Evolutionary conservation across 2,329 filamentous ascomycete species (phyloP).

Genomic region (Aspergillus sp.): DNA sequence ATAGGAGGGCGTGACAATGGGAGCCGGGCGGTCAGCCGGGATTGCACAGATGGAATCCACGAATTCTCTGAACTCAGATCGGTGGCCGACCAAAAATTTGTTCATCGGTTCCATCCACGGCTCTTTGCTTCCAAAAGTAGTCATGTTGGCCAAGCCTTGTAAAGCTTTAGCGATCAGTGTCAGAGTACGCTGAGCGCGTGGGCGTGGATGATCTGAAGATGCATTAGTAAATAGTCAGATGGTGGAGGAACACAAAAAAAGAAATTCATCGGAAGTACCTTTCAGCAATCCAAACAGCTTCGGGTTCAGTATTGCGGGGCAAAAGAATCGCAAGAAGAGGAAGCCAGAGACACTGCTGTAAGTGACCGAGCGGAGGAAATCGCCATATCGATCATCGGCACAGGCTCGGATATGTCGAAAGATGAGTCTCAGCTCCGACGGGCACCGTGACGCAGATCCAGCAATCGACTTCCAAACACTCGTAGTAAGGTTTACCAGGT

Average conservation of each 20-base stretch:
- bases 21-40: conserved; percentile 65
- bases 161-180: conserved; percentile 91
- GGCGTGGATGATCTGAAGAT: conserved; percentile 71
- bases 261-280: conserved; percentile 43
- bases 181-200: conserved; percentile 79
- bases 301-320: conserved; percentile 91
- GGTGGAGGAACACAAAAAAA: neutral
- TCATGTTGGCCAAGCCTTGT: conserved; percentile 86
- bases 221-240: conserved; percentile 13
- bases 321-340: conserved; percentile 91
- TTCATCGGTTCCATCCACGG: conserved; percentile 99
- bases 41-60: conserved; percentile 85
- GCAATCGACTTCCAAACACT: conserved; percentile 84
- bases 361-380: conserved; percentile 82
- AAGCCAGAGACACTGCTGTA: conserved; percentile 97
- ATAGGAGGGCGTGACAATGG: conserved; percentile 76
- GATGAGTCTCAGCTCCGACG: conserved; percentile 77
- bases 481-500: conserved; percentile 72
- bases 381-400: conserved; percentile 90
- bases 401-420: conserved; percentile 90
- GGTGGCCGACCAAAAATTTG: conserved; percentile 72
- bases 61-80: conserved; percentile 79
- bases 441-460: conserved; percentile 71
- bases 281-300: conserved; percentile 86
- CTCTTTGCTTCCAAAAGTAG: conserved; percentile 89